Percentiles rank a stretch among this genome's conserved stretches.
These are phyloP conservation scores for Leptographium galeiforme DNA, from an alignment of 2,329 filamentous ascomycete genomes.

Conservation along the genomic window DNA sequence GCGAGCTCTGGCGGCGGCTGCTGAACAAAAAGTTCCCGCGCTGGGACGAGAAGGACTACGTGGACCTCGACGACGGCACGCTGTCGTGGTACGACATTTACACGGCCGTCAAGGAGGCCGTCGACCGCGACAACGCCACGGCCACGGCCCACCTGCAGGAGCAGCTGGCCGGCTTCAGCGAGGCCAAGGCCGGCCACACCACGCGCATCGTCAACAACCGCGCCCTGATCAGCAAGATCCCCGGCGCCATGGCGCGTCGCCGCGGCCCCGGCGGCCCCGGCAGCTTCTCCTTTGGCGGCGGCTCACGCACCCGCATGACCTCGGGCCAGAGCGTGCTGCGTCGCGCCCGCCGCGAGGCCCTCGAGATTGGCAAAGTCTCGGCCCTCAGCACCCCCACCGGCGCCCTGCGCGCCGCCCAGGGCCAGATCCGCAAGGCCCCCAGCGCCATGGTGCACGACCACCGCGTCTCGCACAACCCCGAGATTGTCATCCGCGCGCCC, in stretches of 20 bases:
- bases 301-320: constrained; percentile 37
- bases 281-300: constrained; percentile 28
- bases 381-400: constrained; percentile 28
- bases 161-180: constrained; percentile 42
- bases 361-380: constrained; percentile 36
- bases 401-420: constrained; percentile 17
- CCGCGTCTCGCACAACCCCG: constrained; percentile 23
- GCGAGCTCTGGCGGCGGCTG: constrained; percentile 64
- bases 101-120: constrained; percentile 41
- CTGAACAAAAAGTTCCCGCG: constrained; percentile 66
- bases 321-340: constrained; percentile 40
- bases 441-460: constrained; percentile 39
- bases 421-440: constrained; percentile 36
- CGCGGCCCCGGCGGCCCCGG: constrained; percentile 10
- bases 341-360: constrained; percentile 42
- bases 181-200: constrained; percentile 42
- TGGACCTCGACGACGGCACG: constrained; percentile 49
- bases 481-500: constrained; percentile 11
- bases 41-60: constrained; percentile 48
- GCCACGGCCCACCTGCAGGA: constrained; percentile 45
- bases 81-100: constrained; percentile 69
- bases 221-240: constrained; percentile 18
- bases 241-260: constrained; percentile 9
- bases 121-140: constrained; percentile 38
- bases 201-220: constrained; percentile 41